Conservation (phyloP, 1,284 basidiomycete species). For the Ustilago crameri region DNA sequence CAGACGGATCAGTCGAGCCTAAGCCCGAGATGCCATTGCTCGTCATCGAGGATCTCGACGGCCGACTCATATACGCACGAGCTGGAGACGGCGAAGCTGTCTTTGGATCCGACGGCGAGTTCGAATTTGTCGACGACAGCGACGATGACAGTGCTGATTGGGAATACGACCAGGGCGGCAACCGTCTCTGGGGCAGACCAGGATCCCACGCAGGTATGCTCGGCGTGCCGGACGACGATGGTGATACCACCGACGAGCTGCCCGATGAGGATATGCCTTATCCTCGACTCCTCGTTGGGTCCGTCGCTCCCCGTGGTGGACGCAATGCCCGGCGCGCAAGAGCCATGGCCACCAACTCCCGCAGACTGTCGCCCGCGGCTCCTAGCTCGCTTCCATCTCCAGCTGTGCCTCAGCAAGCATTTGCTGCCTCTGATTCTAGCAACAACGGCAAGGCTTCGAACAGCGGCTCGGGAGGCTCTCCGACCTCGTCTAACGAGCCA, state of each 20-base stretch:
- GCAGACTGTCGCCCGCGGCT: constrained; percentile 54
- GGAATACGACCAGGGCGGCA: constrained; percentile 44
- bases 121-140: constrained; percentile 65
- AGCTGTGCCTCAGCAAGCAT: constrained; percentile 19
- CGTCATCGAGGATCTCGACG: constrained; percentile 67
- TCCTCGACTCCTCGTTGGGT: constrained; percentile 64
- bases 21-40: constrained; percentile 62
- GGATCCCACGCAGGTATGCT: constrained; percentile 23
- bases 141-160: constrained; percentile 61
- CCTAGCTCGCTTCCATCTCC: constrained; percentile 43
- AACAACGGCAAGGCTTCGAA: constrained; percentile 19
- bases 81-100: constrained; percentile 67
- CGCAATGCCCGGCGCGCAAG: constrained; percentile 62
- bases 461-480: constrained; percentile 27
- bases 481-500: constrained; percentile 29
- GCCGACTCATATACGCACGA: constrained; percentile 66
- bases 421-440: constrained; percentile 21
- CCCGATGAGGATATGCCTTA: constrained; percentile 67
- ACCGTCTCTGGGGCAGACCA: constrained; percentile 25
- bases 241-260: constrained; percentile 67
- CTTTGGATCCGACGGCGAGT: constrained; percentile 68
- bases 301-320: constrained; percentile 64
- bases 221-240: constrained; percentile 55
- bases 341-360: constrained; percentile 62
- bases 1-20: constrained; percentile 17